Base-by-base conservation (phyloP, 192 early-diverging fungal species). In the Backusella sp. region DNA sequence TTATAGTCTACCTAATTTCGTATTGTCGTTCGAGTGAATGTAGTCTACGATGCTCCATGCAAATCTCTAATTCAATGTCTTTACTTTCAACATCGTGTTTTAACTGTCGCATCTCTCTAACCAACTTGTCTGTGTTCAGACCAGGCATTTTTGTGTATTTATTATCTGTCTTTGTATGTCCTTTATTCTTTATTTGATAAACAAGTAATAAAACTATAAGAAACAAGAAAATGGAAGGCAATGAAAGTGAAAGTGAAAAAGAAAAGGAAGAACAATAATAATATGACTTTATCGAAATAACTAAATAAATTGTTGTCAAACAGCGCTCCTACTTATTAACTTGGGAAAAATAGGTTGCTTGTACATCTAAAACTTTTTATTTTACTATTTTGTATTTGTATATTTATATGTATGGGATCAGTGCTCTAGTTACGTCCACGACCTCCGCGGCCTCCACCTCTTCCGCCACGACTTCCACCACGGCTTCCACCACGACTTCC, bases 41-140 rank as follows among this genome's bases (percentile, higher is more conserved):
- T 23, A 62, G 56, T 62, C 26, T 62, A 8, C 56, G 56, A 62
- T 62, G 56, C 26, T 62, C 56, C 56, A 62, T 62, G 23, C 56
- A 62, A 62, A 28, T 62, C 23, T 28, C 56, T 62, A 62, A 62
- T 14, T 62, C 56, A 62, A 62, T 62, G 56, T 62, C 56, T 62
- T 62, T 62, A 26, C 56, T 26, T 62, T 62, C 56, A 28, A 62
- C 56, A 26, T 62, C 23, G 56, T 62, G 23, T 62, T 15, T 62
- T 28, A 62, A 28, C 56, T 28, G 56, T 62, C 56, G 56, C 56
- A 59, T 59, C 56, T 59, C 56, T 59, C 56, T 59, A 26, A 59
- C 56, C 11, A 59, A 59, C 21, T 59, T 23, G 21, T 59, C 56
- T 23, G 56, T 59, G 4, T 23, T 59, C 12, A 59, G 56, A 59